A percentile compares a stretch with the other conserved stretches of the same genome.
These are phyloP conservation scores for Ganoderma sp. DNA, from an alignment of 1,284 basidiomycete genomes.

Conservation along the genomic window DNA sequence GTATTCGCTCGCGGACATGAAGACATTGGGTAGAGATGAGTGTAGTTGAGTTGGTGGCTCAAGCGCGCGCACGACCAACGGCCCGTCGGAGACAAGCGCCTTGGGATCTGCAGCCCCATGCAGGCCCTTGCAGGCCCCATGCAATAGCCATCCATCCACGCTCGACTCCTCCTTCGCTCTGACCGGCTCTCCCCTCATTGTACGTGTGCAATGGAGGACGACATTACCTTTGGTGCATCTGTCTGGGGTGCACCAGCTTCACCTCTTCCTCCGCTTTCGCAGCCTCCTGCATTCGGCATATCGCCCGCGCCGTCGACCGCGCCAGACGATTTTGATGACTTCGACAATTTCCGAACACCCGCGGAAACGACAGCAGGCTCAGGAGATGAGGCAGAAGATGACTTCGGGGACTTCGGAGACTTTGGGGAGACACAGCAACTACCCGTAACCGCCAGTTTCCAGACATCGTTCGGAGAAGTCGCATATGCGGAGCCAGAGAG, in stretches of 20 bases:
- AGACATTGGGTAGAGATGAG: neutral
- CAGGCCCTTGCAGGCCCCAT: constrained; percentile 22
- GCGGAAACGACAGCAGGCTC: constrained; percentile 47
- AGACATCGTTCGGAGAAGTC: constrained; percentile 46
- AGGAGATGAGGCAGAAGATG: constrained; percentile 53
- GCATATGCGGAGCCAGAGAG: constrained; percentile 32
- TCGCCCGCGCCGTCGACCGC: constrained; percentile 42
- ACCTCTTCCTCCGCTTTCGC: constrained; percentile 35
- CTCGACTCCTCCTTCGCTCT: neutral
- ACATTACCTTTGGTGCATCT: constrained; percentile 70
- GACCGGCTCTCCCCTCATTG: neutral
- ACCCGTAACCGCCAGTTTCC: constrained; percentile 30
- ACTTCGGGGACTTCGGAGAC: constrained; percentile 87
- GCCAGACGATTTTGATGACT: constrained; percentile 63
- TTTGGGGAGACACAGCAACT: constrained; percentile 71
- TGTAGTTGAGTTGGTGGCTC: no score
- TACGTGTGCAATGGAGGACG: constrained; percentile 62
- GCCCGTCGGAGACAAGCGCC: constrained; percentile 11
- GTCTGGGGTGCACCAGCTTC: constrained; percentile 64
- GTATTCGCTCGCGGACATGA: constrained; percentile 43
- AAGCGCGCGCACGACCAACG: neutral
- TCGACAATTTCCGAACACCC: constrained; percentile 73
- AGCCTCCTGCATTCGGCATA: constrained; percentile 33
- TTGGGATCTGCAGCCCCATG: constrained; percentile 19
- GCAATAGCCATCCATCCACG: neutral